Evolutionary conservation across 805 yeast species (phyloP), one percentile per base, ranked within the genome.

Genomic region (Ogataea allantospora): DNA sequence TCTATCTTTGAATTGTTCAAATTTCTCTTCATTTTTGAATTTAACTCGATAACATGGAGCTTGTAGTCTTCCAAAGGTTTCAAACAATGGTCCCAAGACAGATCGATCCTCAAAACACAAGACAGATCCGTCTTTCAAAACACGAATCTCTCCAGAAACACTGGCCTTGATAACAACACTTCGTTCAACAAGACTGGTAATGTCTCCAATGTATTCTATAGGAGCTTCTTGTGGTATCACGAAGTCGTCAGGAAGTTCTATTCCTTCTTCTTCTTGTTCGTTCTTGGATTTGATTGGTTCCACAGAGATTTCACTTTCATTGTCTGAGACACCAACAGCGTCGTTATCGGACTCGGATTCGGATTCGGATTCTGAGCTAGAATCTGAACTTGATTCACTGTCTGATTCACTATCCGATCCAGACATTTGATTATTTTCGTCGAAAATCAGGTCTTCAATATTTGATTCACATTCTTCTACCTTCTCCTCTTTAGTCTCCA

Each of bases 31-130:
- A 1, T 68, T 47, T 39, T 75, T 72, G 55, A 86, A 78, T 41
- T 80, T 78, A 1, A 93, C 82, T 26, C 95, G 70, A 57, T 88
- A 89, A 30, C 81, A 67, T 0, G 99, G 99, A 13, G 76, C 62
- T 45, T 85, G 83, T 5, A 93, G 71, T 8, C 87, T 82, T 0
- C 99, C 99, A 66, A 93, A 88, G 0, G 88, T 86, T 58, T 93
- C 99, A 54, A 78, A 83, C 7, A 91, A 64, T 1, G 83, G 80
- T 0, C 98, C 98, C 11, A 93, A 51, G 1, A 82, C 62, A 2
- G 75, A 69, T 30, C 82, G 69, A 55, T 86, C 88, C 46, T 78
- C 81, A 30, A 88, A 73, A 53, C 96, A 87, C 3, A 91, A 69
- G 0, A 91, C 67, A 0, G 95, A 81, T 11, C 81, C 83, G 37